Conservation (phyloP, 2,329 filamentous ascomycete species). For the Colletotrichum tropicale region DNA sequence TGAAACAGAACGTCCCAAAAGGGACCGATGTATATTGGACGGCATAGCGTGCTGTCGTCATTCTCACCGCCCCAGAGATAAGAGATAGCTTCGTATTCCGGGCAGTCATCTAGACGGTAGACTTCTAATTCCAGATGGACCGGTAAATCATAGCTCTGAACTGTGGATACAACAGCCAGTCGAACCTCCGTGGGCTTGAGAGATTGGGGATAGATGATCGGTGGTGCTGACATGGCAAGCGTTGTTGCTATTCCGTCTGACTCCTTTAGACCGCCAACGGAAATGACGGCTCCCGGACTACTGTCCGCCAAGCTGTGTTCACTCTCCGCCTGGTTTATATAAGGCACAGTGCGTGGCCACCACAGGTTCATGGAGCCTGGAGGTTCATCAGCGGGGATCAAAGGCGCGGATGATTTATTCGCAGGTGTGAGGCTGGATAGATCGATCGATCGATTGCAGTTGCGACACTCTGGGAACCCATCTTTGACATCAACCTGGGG, state of each 20-base stretch:
- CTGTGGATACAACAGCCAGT: background rate
- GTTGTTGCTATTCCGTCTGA: too few species aligned
- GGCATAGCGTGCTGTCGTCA: background rate
- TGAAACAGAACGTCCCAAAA: conserved; percentile 32
- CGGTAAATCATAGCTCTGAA: background rate
- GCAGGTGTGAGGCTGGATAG: background rate
- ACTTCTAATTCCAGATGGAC: background rate
- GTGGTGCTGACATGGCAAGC: background rate
- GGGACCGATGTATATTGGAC: conserved; percentile 12
- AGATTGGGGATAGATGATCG: background rate
- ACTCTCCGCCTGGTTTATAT: background rate
- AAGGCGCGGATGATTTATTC: background rate
- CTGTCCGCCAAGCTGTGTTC: too few species aligned
- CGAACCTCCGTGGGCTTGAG: background rate
- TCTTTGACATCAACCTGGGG: background rate
- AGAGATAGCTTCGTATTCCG: background rate
- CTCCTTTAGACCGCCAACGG: too few species aligned
- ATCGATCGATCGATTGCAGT: background rate
- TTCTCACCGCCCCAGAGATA: background rate
- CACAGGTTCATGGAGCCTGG: background rate
- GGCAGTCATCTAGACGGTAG: background rate
- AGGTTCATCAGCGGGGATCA: background rate
- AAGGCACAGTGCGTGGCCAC: background rate
- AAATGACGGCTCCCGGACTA: too few species aligned
- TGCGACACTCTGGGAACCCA: background rate